A percentile compares a stretch with the other conserved stretches of the same genome.
Conservation (phyloP, 805 yeast species). For the Metschnikowia corniflorae region DNA sequence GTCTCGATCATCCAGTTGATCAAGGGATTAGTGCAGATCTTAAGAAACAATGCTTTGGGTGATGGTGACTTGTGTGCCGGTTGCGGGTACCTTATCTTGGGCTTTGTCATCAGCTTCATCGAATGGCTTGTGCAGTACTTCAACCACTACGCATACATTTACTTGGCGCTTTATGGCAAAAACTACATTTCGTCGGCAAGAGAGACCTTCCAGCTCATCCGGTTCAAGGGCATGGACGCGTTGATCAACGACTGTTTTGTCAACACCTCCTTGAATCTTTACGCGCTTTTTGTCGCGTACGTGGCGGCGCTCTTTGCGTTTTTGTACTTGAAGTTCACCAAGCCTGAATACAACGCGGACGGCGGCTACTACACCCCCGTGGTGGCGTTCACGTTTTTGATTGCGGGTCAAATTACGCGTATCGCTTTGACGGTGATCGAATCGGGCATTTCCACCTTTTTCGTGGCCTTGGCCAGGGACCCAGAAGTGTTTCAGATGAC, state of each 20-base stretch:
- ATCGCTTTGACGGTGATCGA: conserved; percentile 70
- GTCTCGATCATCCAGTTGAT: conserved; percentile 69
- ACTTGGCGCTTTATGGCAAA: conserved; percentile 82
- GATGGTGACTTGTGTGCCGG: conserved; percentile 53
- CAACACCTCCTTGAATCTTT: conserved; percentile 74
- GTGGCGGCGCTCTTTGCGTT: conserved; percentile 56
- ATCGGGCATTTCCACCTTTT: conserved; percentile 79
- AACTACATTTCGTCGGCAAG: conserved; percentile 71
- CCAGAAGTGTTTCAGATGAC: conserved; percentile 78
- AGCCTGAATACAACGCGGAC: conserved; percentile 57
- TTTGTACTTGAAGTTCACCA: conserved; percentile 63
- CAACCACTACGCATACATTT: conserved; percentile 87
- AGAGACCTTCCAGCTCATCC: conserved; percentile 75
- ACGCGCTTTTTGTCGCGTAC: conserved; percentile 67
- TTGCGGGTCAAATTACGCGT: conserved; percentile 72
- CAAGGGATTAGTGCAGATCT: conserved; percentile 49
- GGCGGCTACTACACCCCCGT: conserved; percentile 70
- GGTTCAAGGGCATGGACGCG: conserved; percentile 80
- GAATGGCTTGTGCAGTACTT: conserved; percentile 83
- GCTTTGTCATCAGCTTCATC: conserved; percentile 57
- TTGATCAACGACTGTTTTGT: conserved; percentile 81
- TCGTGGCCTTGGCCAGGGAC: conserved; percentile 77
- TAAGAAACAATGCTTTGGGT: conserved; percentile 50
- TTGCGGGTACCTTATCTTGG: conserved; percentile 50
- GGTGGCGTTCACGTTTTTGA: conserved; percentile 67